Evolutionary conservation across 805 yeast genomes (phyloP).

Genomic region (Lachancea sp.): DNA sequence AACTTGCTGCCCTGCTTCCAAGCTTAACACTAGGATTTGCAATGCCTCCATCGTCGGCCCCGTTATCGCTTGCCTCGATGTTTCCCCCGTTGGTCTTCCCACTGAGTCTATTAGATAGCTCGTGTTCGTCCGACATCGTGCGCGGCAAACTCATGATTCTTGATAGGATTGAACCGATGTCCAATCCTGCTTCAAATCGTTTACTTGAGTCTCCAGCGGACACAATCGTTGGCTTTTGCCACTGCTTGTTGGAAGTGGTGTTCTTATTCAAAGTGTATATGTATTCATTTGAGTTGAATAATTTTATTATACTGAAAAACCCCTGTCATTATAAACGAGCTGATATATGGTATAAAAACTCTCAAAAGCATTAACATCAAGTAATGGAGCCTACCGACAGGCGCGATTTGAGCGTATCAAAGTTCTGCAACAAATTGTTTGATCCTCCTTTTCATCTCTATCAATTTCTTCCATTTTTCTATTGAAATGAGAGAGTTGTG

Average conservation of each 20-base stretch:
- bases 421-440: no score
- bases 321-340: not conserved
- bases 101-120: not conserved
- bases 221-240: not conserved
- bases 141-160: constrained; percentile 7
- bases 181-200: not conserved
- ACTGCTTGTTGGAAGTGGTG: not conserved
- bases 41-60: not conserved
- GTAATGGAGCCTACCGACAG: no score
- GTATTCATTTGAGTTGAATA: not conserved
- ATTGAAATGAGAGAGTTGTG: no score
- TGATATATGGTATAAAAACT: no score
- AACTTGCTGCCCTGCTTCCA: not conserved
- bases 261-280: not conserved
- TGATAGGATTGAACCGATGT: not conserved
- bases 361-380: no score
- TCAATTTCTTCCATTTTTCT: no score
- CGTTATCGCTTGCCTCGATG: not conserved
- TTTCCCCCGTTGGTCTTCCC: not conserved
- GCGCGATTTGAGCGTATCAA: no score
- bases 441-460: no score
- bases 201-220: not conserved
- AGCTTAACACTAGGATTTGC: not conserved
- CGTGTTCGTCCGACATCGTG: constrained; percentile 6
- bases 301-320: not conserved